Conservation (phyloP, 768 basidiomycete genomes). For the Wakefieldia striispora region DNA sequence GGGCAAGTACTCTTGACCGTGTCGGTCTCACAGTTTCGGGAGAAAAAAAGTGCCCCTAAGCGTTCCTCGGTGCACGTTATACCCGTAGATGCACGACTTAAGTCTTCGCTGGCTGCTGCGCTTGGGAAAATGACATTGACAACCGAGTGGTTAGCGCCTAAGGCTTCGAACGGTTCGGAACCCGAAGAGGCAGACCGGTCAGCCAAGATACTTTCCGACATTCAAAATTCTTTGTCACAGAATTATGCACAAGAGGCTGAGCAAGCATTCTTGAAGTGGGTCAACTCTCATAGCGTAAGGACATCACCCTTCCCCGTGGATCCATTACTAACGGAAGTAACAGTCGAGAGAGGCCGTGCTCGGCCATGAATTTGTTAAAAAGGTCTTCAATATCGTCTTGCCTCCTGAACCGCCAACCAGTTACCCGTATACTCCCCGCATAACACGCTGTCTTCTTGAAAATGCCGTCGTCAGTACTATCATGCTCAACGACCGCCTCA, state of each 20-base stretch:
- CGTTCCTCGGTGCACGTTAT: conserved; percentile 59
- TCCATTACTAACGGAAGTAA: conserved; percentile 1
- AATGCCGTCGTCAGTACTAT: conserved; percentile 51
- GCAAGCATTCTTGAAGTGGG: conserved; percentile 61
- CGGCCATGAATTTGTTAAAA: conserved; percentile 57
- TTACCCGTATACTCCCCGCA: conserved; percentile 52
- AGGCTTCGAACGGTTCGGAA: neutral
- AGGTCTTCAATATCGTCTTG: conserved; percentile 51
- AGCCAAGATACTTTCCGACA: conserved; percentile 35
- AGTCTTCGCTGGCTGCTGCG: conserved; percentile 62
- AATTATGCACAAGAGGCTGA: conserved; percentile 53
- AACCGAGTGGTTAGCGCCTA: conserved; percentile 42
- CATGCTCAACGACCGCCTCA: conserved; percentile 61
- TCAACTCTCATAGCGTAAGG: conserved; percentile 35
- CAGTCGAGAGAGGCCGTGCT: conserved; percentile 20
- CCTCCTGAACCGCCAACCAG: conserved; percentile 36
- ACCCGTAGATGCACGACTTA: conserved; percentile 50
- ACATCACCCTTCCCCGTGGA: neutral
- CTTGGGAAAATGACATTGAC: conserved; percentile 51
- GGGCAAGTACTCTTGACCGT: conserved; percentile 54
- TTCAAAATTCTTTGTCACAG: conserved; percentile 42
- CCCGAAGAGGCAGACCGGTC: conserved; percentile 18
- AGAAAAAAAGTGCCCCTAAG: conserved; percentile 8
- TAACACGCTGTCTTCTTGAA: conserved; percentile 58
- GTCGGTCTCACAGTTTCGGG: conserved; percentile 31